These are phyloP conservation scores for Chrysanthemum lavandulifolium DNA, from an alignment of 129 eudicot species.

Conservation along the genomic window DNA sequence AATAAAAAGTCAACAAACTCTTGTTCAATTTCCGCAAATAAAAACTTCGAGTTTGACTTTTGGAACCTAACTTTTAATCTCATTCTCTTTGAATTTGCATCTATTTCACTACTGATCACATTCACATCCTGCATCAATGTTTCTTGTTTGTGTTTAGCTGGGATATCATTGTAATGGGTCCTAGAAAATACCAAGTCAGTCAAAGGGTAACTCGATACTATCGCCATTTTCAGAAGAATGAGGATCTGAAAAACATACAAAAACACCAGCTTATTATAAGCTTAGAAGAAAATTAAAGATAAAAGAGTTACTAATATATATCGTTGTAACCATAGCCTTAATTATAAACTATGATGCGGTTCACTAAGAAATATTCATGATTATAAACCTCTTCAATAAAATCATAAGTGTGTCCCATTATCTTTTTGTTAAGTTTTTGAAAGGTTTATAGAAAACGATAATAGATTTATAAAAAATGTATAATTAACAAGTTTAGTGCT, in stretches of 20 bases:
- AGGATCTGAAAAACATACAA: constrained; percentile 2
- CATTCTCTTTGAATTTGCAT: background rate
- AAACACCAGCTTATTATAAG: background rate
- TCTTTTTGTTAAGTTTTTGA: too few relatives aligned
- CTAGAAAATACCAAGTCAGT: background rate
- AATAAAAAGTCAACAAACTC: constrained; percentile 43
- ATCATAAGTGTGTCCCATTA: too few relatives aligned
- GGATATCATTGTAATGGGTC: background rate
- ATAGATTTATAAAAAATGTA: too few relatives aligned
- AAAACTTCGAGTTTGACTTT: constrained; percentile 13
- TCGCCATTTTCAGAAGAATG: background rate
- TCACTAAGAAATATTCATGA: too few relatives aligned
- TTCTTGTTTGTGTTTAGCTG: background rate
- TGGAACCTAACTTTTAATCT: too few relatives aligned
- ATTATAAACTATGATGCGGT: too few relatives aligned
- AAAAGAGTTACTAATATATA: too few relatives aligned
- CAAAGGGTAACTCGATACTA: background rate
- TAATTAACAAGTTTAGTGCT: too few relatives aligned
- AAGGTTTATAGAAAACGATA: too few relatives aligned
- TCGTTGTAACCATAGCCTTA: too few relatives aligned
- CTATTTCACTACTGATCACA: background rate
- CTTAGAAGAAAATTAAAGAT: too few relatives aligned
- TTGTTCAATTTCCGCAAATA: constrained; percentile 32
- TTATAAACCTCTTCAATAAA: too few relatives aligned
- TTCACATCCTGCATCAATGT: background rate